Base-by-base conservation (phyloP, 345 rosid genomes). In the Alliaria petiolata region DNA sequence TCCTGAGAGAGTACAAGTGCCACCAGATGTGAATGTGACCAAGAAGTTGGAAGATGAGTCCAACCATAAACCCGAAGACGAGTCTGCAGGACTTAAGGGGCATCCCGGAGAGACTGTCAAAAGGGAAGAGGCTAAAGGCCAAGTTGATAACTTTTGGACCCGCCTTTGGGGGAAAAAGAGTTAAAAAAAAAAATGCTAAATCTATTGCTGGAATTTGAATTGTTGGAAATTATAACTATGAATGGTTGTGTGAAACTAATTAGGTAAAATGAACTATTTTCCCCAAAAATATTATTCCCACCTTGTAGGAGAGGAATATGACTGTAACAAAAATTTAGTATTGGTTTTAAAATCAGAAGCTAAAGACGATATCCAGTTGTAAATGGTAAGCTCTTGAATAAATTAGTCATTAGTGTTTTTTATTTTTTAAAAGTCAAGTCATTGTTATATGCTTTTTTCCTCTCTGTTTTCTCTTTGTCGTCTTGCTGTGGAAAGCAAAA, bases 91-190 rank as follows among this genome's bases (percentile, higher is more conserved):
- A 51, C 12, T 4, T 5, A 50, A 20, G 54, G 58, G 61, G 34
- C 30, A 13, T 17, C 59, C 16, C 0, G 51, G 38, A 44, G 59
- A 14, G 8, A 75, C 56, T 75, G 7, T 38, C 2, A 45, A 52
- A 44, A 62, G 11, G 53, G 70, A 54, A 62, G 70, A 69, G 53
- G 28, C 0, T 7, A 45, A 69, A 26, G 53, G 26, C 4, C 65
- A 69, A 62, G 52, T 40, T 28, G 70, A 68, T 46, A 76, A 35
- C 70, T 55, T 76, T 20, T 69, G 79, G 75, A 3, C 31, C 9
- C 71, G 60, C 28, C 70, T 69, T 8, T 76, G 70, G 70, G 69
- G 70, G 19, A 54, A 45, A 9, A 54, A 15, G 36, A 10, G 7
- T 28, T 67, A 7, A 31, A 22, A 6, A 28, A 35, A 7, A 40